These are phyloP conservation scores for Bruguiera gymnorhiza DNA, from an alignment of 345 rosid genomes.

Conservation along the genomic window DNA sequence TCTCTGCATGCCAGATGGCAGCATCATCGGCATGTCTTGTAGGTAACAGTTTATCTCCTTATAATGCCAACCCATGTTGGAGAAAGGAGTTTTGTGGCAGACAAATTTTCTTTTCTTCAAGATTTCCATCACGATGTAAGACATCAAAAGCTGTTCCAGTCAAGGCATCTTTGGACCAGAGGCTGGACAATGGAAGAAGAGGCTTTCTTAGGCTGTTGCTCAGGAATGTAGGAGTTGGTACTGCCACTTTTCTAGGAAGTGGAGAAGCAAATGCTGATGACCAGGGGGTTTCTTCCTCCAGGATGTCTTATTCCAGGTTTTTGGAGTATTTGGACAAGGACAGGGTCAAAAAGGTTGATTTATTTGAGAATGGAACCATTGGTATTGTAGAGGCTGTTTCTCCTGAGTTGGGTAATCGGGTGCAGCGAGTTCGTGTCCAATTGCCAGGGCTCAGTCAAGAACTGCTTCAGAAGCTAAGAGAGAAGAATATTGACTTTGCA, in stretches of 20 bases:
- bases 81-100: slow-evolving; percentile 39
- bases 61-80: slow-evolving; percentile 33
- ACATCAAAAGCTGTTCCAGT: slow-evolving; percentile 35
- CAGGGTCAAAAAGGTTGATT: slow-evolving; percentile 80
- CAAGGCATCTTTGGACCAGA: slow-evolving; percentile 53
- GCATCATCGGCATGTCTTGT: slow-evolving; percentile 73
- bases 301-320: slow-evolving; percentile 97
- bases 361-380: slow-evolving; percentile 90
- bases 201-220: slow-evolving; percentile 67
- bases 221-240: slow-evolving; percentile 59
- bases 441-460: slow-evolving; percentile 93
- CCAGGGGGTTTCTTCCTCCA: slow-evolving; percentile 87
- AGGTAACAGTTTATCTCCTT: slow-evolving; percentile 54
- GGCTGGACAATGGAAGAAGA: slow-evolving; percentile 58
- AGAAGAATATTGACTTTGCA: slow-evolving; percentile 91
- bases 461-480: slow-evolving; percentile 90
- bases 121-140: slow-evolving; percentile 27
- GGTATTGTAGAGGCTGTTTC: slow-evolving; percentile 96
- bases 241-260: slow-evolving; percentile 49
- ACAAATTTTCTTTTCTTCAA: slow-evolving; percentile 33
- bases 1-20: slow-evolving; percentile 46
- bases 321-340: slow-evolving; percentile 89
- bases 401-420: slow-evolving; percentile 89
- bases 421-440: slow-evolving; percentile 93
- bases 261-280: slow-evolving; percentile 86